phyloP scores from a whole-genome alignment of 2,329 filamentous ascomycete species.

The Lecanicillium sp. region DNA sequence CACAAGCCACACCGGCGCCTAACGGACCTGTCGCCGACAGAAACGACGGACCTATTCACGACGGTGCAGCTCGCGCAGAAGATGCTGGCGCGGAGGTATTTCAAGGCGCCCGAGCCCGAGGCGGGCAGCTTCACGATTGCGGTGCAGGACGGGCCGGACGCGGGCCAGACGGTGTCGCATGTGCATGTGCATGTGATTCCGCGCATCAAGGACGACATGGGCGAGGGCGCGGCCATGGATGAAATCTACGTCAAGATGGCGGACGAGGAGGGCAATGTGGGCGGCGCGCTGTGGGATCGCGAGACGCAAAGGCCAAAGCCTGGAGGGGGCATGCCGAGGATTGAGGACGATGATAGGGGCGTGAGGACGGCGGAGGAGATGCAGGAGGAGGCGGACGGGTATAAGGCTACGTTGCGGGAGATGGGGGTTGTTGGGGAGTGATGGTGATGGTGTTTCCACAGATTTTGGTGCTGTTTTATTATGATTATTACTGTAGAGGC shows the following conservation, averaged over 20 bases:
- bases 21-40: conserved; percentile 60
- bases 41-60: conserved; percentile 76
- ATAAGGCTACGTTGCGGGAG: conserved; percentile 42
- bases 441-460: no score
- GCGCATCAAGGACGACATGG: conserved; percentile 48
- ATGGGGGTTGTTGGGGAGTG: conserved; percentile 24
- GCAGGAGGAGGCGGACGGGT: conserved; percentile 64
- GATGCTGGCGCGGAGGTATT: conserved; percentile 58
- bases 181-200: conserved; percentile 92
- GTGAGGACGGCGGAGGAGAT: conserved; percentile 68
- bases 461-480: no score
- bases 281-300: conserved; percentile 55
- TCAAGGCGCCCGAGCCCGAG: conserved; percentile 40
- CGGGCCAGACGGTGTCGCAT: conserved; percentile 90
- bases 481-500: no score
- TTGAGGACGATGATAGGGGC: conserved; percentile 63
- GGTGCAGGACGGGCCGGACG: conserved; percentile 84
- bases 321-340: conserved; percentile 52
- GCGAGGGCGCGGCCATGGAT: conserved; percentile 38
- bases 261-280: conserved; percentile 75
- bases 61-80: conserved; percentile 75
- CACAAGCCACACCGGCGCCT: conserved; percentile 61
- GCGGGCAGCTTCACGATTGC: conserved; percentile 84
- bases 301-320: conserved; percentile 33
- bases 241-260: conserved; percentile 78